Evolutionary conservation across 139 green algal genomes (phyloP), one percentile per base, ranked within the genome.

Genomic region (Haematococcus sp.): DNA sequence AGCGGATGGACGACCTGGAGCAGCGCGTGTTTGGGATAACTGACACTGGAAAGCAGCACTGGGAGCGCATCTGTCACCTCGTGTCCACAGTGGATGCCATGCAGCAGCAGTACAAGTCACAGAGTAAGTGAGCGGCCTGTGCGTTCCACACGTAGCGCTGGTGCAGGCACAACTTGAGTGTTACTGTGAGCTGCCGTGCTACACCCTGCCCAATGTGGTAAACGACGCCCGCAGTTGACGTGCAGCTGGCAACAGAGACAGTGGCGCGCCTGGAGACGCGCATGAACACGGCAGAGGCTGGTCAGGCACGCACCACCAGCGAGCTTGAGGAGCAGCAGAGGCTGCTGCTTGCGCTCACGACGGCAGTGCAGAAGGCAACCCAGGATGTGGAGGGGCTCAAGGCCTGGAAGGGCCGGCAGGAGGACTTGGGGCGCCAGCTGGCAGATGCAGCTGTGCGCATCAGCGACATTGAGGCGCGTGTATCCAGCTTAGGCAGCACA

Each of bases 301-400:
- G 9, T 4, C 61, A 68, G 4, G 61, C 31, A 2, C 61, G 61
- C 17, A 17, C 32, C 9, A 31, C 32, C 7, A 4, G 2, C 11
- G 61, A 68, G 61, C 61, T 52, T 4, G 61, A 68, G 33, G 61
- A 68, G 31, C 61, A 68, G 30, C 61, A 68, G 61, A 4, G 32
- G 2, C 61, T 68, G 31, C 22, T 68, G 61, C 32, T 68, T 15
- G 61, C 61, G 11, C 32, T 68, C 17, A 68, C 61, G 19, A 28
- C 61, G 5, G 61, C 61, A n/a, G 61, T 68, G 33, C 61, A 68
- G 22, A 68, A 51, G 33, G 61, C 61, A 2, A 31, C 4, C 16
- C 32, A 49, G 40, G 40, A 49, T 11, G 40, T 49, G 40, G 40
- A 49, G 11, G 40, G 40, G 7, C 7, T 49, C 7, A 49, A 49